Base-by-base conservation (phyloP, 2,329 filamentous ascomycete genomes). In the Xylaria sp. region DNA sequence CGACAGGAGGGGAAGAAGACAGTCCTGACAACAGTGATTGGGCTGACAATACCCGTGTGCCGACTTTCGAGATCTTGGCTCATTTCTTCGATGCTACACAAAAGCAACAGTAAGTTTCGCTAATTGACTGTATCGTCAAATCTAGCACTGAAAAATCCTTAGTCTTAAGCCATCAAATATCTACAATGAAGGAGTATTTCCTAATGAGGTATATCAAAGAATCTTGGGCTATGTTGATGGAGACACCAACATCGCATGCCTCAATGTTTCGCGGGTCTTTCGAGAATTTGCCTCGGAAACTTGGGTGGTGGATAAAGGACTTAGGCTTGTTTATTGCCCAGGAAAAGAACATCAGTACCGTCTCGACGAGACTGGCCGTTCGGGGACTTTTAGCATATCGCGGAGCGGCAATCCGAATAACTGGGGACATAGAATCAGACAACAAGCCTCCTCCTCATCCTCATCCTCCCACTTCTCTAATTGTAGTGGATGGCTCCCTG, bases 181-280 rank as follows among this genome's bases (percentile, higher is more conserved):
- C 15, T 4, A 57, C 13, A 60, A 59, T 25, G 55, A 54, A 18
- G 63, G 63, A 12, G 55, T 60, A 36, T 60, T 65, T 46, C 63
- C 63, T 9, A 48, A 65, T 43, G 63, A 65, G 23, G 13, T 65
- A 10, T 65, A 65, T n/a, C 33, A 36, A 33, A 52, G 2, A 18
- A 65, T 65, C 23, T 6, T 65, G 2, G 23, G 48, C 10, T 36
- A 59, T 39, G 56, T 33, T 13, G 36, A 65, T 39, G 12, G 4
- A 20, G 48, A 65, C 36, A 65, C 63, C 10, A 65, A 60, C 31
- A 60, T 60, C 12, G 55, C 56, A 28, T 60, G 63, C n/a, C 55
- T 15, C 20, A 12, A 65, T 12, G 63, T 65, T 28, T 65, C 63
- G 8, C 46, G 63, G n/a, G 1, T 7, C 13, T 65, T 65, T 55